Evolutionary conservation across 257 asterid species (phyloP), one percentile per base, ranked within the genome.

Genomic region (Jasminum sambac): DNA sequence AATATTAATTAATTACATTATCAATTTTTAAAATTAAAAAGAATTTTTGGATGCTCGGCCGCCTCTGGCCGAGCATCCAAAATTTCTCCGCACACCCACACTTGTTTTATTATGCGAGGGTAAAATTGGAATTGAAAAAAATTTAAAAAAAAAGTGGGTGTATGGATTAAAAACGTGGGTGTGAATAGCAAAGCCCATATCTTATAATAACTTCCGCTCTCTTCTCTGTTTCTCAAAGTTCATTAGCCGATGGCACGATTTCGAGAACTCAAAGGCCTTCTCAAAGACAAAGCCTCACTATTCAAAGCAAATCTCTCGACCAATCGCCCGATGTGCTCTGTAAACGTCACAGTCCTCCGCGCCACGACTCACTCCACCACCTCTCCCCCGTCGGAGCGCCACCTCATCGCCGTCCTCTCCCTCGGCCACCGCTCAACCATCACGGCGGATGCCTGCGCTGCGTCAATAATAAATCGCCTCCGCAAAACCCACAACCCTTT

Each of bases 231-330:
- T 17, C 11, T 48, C 11, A 6, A 48, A 48, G 24, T 48, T 48
- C 4, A 48, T 48, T 17, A 17, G 58, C 24, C 11, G 62, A 55
- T 55, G 62, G 62, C 62, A 55, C 6, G 43, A 21, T 70, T 76
- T 63, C 64, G 74, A 67, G 79, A 71, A 60, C 21, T 83, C 65
- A n/a, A 73, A 2, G 83, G 77, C 23, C 12, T 63, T 38, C 64
- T 83, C 68, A 79, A 83, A 64, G 84, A 83, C 69, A 79, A 72
- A 46, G 83, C 78, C 25, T 79, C 84, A 2, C 11, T 83, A 2
- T 58, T 83, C 24, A 83, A 77, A 70, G 84, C 87, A 36, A 60
- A 68, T 11, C 66, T 83, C 13, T 64, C 83, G 19, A 71, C 71
- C 8, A 79, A 69, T 67, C 79, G 79, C 66, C 21, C 68, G 41